phyloP scores from a whole-genome alignment of 1,284 basidiomycete genomes.

The Melampsora abietis-canadensis region DNA sequence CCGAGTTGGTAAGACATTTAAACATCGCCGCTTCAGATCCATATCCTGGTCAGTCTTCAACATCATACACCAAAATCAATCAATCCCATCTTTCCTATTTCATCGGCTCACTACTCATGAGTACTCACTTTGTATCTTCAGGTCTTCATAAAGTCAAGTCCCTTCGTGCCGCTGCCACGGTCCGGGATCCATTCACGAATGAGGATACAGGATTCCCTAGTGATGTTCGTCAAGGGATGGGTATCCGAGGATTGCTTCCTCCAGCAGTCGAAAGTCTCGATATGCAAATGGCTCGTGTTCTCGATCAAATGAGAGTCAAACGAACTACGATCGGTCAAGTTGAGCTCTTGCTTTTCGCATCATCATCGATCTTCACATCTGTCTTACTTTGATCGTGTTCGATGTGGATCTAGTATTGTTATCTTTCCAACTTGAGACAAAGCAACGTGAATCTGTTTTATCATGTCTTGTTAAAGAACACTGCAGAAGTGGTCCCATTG shows the following conservation, averaged over 20 bases:
- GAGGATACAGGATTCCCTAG: constrained; percentile 39
- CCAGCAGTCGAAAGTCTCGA: constrained; percentile 38
- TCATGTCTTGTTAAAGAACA: constrained; percentile 38
- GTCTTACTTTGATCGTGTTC: no score
- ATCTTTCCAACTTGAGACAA: constrained; percentile 40
- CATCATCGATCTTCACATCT: no score
- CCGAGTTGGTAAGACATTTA: constrained; percentile 36
- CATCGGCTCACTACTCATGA: background rate
- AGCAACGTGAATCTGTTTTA: constrained; percentile 43
- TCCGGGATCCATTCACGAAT: constrained; percentile 42
- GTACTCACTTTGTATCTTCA: background rate
- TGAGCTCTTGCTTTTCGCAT: constrained; percentile 1
- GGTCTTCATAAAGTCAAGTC: constrained; percentile 38
- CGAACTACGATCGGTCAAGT: constrained; percentile 41
- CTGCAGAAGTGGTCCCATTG: constrained; percentile 40
- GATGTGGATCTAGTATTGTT: constrained; percentile 25
- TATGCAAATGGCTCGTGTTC: constrained; percentile 39
- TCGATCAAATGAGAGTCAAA: constrained; percentile 43
- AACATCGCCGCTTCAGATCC: constrained; percentile 23
- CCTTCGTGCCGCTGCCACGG: constrained; percentile 34
- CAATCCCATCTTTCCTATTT: background rate
- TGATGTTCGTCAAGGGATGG: constrained; percentile 41
- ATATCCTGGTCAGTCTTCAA: constrained; percentile 28
- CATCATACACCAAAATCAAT: background rate
- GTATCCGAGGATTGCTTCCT: constrained; percentile 36